phyloP scores from a whole-genome alignment of 257 asterid species.

The Capsicum baccatum region DNA sequence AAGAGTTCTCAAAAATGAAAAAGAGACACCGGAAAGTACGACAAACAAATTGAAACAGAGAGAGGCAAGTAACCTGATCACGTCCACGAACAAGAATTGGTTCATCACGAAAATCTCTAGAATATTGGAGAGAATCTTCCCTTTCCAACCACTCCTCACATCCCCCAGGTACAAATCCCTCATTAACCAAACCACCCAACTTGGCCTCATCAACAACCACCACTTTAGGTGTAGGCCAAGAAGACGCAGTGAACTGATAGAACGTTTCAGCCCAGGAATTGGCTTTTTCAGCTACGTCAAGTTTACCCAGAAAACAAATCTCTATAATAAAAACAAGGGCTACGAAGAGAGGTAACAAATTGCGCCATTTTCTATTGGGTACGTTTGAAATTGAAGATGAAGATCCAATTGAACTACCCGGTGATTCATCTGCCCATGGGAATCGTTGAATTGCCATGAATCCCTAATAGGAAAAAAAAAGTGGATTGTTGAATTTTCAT shows the following conservation, averaged over 20 bases:
- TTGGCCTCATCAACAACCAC: constrained; percentile 19
- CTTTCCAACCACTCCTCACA: constrained; percentile 87
- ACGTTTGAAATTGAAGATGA: constrained; percentile 31
- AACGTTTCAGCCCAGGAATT: constrained; percentile 96
- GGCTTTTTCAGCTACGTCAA: constrained; percentile 77
- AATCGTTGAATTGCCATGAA: constrained; percentile 38
- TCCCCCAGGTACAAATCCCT: constrained; percentile 37
- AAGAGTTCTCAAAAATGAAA: too few species aligned
- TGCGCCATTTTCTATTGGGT: constrained; percentile 69
- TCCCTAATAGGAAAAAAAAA: not conserved
- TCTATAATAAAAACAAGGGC: constrained; percentile 77
- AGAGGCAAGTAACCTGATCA: constrained; percentile 52
- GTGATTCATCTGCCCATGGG: constrained; percentile 35
- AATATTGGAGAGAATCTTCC: constrained; percentile 65
- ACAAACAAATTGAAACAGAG: not conserved
- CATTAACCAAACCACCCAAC: constrained; percentile 33
- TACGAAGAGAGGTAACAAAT: constrained; percentile 64
- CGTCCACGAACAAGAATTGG: constrained; percentile 70
- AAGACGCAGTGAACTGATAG: constrained; percentile 61
- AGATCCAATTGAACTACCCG: constrained; percentile 33
- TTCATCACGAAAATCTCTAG: constrained; percentile 69
- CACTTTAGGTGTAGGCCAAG: constrained; percentile 15
- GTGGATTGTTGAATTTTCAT: not conserved
- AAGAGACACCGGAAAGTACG: not conserved
- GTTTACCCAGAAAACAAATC: constrained; percentile 77